Percentiles rank a stretch among this genome's conserved stretches.
phyloP scores from a whole-genome alignment of 2,329 filamentous ascomycete genomes.

The Mollisia scopiformis region DNA sequence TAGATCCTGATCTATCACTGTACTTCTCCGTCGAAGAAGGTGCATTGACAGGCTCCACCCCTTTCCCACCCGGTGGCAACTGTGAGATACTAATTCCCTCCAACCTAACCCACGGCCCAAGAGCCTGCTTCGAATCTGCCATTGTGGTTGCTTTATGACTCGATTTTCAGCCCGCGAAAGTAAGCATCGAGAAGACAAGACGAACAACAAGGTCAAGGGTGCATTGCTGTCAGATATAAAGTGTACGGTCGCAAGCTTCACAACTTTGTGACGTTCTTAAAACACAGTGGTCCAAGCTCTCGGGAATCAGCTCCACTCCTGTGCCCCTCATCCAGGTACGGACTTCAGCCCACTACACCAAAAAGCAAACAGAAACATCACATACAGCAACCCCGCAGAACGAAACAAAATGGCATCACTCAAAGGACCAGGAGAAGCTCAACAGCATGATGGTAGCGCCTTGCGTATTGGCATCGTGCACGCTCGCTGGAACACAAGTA shows the following conservation, averaged over 20 bases:
- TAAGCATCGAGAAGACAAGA: not conserved
- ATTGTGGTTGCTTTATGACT: not conserved
- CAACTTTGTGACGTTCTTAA: slow-evolving; percentile 1
- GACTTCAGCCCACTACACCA: not conserved
- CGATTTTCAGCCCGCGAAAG: not conserved
- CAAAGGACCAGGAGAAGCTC: slow-evolving; percentile 65
- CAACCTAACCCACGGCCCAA: slow-evolving; percentile 48
- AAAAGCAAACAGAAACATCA: not conserved
- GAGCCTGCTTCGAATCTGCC: not conserved
- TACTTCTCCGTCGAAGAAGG: slow-evolving; percentile 15
- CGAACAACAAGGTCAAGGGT: not conserved
- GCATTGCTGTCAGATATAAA: not conserved
- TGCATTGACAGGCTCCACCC: slow-evolving; percentile 21
- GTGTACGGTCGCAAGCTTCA: not conserved
- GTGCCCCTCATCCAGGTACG: not conserved
- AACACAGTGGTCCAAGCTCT: slow-evolving; percentile 4
- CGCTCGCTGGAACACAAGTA: slow-evolving; percentile 81
- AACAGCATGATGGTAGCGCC: slow-evolving; percentile 67
- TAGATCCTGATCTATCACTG: slow-evolving; percentile 14
- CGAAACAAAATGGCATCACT: slow-evolving; percentile 32
- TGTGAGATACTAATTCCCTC: slow-evolving; percentile 53
- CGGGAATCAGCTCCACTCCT: not conserved
- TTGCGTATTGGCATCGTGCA: slow-evolving; percentile 95
- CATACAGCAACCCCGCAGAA: not conserved
- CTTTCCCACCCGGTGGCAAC: slow-evolving; percentile 45